A percentile compares a stretch with the other conserved stretches of the same genome.
phyloP scores from a whole-genome alignment of 441 rosid genomes.

The Syzygium syzygioides region DNA sequence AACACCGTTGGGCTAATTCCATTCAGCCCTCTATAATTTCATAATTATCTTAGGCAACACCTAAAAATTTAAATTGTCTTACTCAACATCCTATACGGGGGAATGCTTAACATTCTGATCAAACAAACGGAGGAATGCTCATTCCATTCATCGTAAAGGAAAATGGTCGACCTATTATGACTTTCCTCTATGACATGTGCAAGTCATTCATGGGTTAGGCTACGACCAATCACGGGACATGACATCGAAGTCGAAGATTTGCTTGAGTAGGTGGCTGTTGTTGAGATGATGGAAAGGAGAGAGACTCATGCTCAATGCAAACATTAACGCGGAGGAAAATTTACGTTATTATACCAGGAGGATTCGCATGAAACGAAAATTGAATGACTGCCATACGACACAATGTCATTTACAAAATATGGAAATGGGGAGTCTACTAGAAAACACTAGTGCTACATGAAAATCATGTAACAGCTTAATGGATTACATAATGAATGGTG shows the following conservation, averaged over 20 bases:
- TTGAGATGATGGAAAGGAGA: constrained; percentile 16
- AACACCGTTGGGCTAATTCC: constrained; percentile 44
- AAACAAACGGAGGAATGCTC: background rate
- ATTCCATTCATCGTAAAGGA: background rate
- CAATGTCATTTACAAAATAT: background rate
- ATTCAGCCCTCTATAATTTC: constrained; percentile 6
- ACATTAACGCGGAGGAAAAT: background rate
- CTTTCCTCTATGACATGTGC: background rate
- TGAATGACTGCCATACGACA: background rate
- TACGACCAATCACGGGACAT: background rate
- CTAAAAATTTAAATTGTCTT: background rate
- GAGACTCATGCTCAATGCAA: background rate
- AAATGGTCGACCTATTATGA: background rate
- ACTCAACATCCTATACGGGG: background rate
- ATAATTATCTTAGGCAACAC: background rate
- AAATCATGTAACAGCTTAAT: background rate
- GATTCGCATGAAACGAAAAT: background rate
- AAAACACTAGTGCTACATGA: background rate
- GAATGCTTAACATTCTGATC: background rate
- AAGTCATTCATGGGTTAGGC: background rate
- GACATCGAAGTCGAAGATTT: background rate
- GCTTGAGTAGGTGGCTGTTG: constrained; percentile 22
- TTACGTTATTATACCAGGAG: background rate
- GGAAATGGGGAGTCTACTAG: background rate
- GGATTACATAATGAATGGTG: background rate